Base-by-base conservation (phyloP, 805 yeast species). In the Yarrowia divulgata region DNA sequence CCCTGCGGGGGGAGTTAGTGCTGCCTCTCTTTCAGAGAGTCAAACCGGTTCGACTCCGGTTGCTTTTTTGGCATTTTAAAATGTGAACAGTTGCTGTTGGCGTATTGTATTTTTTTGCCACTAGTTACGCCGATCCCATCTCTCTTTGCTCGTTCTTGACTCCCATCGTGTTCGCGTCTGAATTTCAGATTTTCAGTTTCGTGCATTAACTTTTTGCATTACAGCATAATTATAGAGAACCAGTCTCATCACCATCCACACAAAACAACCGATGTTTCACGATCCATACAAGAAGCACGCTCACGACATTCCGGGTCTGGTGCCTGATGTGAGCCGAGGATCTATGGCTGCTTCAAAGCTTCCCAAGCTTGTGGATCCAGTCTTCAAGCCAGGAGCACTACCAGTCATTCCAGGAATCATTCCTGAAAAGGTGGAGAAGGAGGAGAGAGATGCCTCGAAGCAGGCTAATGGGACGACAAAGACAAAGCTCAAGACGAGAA, bases 1-100 rank as follows among this genome's bases (percentile, higher is more conserved):
- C 66, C 66, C 66, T 60, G 66, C 66, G 66, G 12, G 66, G 66
- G 66, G 46, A 60, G 66, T 8, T 2, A 60, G 48, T 40, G 46
- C 63, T 43, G 42, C 50, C 46, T 42, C 66, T 60, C 40, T 12
- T n/a, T 18, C 23, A 2, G 50, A 57, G 66, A 60, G 66, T n/a
- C 8, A 34, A 29, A 34, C 66, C 66, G 66, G 66, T 60, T 60
- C 40, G 14, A 60, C 13, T 60, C 66, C 66, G 52, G 52, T 60
- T 29, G 52, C 32, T 5, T 60, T 60, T 60, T 60, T 60, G 14
- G 13, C 6, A 29, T 39, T n/a, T 35, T 18, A 8, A n/a, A 10
- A 1, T 10, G 2, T 12, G 12, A 19, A 3, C 18, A 34, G 6
- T 4, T 45, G 8, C 10, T 12, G 29, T 18, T 45, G 6, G 49